phyloP scores from a whole-genome alignment of 1,139 yeast genomes.

The Kluyveromyces sp. region DNA sequence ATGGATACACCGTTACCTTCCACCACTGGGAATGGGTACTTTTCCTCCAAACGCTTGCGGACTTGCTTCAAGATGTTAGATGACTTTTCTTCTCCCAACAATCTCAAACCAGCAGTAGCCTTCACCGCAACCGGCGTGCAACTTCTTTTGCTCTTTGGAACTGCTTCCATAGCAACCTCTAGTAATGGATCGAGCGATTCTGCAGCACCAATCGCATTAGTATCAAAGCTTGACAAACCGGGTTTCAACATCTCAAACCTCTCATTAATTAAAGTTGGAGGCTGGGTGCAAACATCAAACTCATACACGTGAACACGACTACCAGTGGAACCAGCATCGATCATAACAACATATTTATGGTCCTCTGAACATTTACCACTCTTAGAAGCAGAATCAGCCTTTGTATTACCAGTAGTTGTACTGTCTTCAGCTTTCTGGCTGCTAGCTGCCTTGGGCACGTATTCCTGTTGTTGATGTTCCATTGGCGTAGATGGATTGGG shows the following conservation, averaged over 20 bases:
- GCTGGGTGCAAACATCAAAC: conserved; percentile 75
- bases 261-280: conserved; percentile 74
- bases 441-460: conserved; percentile 19
- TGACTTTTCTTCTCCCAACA: conserved; percentile 71
- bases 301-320: conserved; percentile 91
- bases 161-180: conserved; percentile 60
- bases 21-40: conserved; percentile 88
- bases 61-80: conserved; percentile 67
- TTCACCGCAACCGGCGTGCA: conserved; percentile 94
- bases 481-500: conserved; percentile 20
- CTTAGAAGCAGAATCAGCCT: conserved; percentile 4
- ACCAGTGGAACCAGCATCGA: conserved; percentile 97
- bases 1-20: conserved; percentile 77
- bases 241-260: conserved; percentile 85
- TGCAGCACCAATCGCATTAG: conserved; percentile 81
- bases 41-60: conserved; percentile 58
- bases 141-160: conserved; percentile 62
- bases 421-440: not conserved
- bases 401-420: too few species aligned
- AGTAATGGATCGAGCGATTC: conserved; percentile 74
- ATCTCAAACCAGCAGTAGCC: conserved; percentile 95
- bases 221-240: conserved; percentile 80
- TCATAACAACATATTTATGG: conserved; percentile 68
- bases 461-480: conserved; percentile 18
- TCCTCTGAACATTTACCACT: conserved; percentile 28